A percentile compares a stretch with the other conserved stretches of the same genome.
phyloP scores from a whole-genome alignment of 2,329 filamentous ascomycete genomes.

The Exophiala sideris region DNA sequence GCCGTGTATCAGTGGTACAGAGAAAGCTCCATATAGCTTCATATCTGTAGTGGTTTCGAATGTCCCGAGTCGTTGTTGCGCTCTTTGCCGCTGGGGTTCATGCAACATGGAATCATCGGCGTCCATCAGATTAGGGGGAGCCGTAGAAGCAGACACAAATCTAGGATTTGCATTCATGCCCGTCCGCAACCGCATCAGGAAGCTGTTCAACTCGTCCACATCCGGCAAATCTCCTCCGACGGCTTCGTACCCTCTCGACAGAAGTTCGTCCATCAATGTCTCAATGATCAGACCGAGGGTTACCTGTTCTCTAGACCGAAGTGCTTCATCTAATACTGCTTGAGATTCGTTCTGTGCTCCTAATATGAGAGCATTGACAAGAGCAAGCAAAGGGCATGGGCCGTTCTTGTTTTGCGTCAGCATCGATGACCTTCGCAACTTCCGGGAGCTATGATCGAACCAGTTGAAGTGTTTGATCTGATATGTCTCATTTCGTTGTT shows the following conservation, averaged over 20 bases:
- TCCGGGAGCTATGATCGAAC: slow-evolving; percentile 64
- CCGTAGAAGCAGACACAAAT: slow-evolving; percentile 62
- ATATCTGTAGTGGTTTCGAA: slow-evolving; percentile 89
- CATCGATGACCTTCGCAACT: slow-evolving; percentile 75
- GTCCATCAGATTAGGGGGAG: slow-evolving; percentile 43
- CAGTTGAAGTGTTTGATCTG: slow-evolving; percentile 89
- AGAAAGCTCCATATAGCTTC: slow-evolving; percentile 85
- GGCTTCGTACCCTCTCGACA: slow-evolving; percentile 67
- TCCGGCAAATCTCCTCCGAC: slow-evolving; percentile 65
- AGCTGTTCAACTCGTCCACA: slow-evolving; percentile 80
- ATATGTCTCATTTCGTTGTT: slow-evolving; percentile 71
- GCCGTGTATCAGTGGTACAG: slow-evolving; percentile 83
- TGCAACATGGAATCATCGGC: slow-evolving; percentile 26
- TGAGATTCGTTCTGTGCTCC: slow-evolving; percentile 67
- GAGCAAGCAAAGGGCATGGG: slow-evolving; percentile 84
- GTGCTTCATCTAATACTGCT: slow-evolving; percentile 71
- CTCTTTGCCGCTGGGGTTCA: slow-evolving; percentile 14
- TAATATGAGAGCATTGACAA: slow-evolving; percentile 87
- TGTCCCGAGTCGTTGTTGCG: slow-evolving; percentile 54
- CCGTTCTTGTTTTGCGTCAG: slow-evolving; percentile 92
- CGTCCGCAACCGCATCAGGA: slow-evolving; percentile 83
- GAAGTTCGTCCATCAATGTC: slow-evolving; percentile 88
- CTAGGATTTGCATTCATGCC: slow-evolving; percentile 98
- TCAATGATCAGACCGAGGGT: slow-evolving; percentile 81
- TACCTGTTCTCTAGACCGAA: slow-evolving; percentile 79